These are phyloP conservation scores for Hibiscus mutabilis DNA, from an alignment of 345 rosid genomes.

Conservation along the genomic window DNA sequence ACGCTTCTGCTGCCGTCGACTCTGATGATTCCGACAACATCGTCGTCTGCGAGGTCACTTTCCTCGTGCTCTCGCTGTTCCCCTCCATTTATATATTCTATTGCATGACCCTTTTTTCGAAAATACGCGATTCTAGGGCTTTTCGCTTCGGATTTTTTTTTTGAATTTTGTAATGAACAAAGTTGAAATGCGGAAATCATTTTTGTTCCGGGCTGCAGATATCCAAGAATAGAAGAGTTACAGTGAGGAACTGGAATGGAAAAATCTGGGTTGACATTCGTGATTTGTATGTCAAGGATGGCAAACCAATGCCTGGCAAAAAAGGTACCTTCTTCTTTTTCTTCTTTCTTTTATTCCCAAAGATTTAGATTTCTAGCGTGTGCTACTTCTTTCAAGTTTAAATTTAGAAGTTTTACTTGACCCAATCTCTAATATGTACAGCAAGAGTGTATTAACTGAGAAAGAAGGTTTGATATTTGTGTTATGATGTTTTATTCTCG, in stretches of 20 bases:
- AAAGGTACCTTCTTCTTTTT: conserved; percentile 39
- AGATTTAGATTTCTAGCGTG: neutral
- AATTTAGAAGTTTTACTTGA: neutral
- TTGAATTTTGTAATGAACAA: neutral
- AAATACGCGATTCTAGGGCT: conserved; percentile 12
- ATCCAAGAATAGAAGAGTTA: conserved; percentile 76
- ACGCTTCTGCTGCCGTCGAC: conserved; percentile 25
- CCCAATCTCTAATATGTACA: no score
- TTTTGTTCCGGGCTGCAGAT: conserved; percentile 31
- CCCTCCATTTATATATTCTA: neutral
- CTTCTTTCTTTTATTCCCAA: neutral
- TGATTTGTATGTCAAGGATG: conserved; percentile 83
- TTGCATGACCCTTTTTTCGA: neutral
- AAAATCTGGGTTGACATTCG: conserved; percentile 78
- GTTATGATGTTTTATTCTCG: no score
- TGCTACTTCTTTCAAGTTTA: neutral
- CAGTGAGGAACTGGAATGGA: conserved; percentile 84
- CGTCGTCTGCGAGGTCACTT: conserved; percentile 64
- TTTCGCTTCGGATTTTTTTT: neutral
- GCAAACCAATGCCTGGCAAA: conserved; percentile 72
- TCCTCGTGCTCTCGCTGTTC: neutral
- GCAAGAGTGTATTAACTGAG: no score
- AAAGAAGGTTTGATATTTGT: no score
- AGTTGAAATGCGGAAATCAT: neutral
- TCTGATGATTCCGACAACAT: conserved; percentile 58